Base-by-base conservation (phyloP, 306 rosid genomes). In the Begonia fuchsioides region DNA sequence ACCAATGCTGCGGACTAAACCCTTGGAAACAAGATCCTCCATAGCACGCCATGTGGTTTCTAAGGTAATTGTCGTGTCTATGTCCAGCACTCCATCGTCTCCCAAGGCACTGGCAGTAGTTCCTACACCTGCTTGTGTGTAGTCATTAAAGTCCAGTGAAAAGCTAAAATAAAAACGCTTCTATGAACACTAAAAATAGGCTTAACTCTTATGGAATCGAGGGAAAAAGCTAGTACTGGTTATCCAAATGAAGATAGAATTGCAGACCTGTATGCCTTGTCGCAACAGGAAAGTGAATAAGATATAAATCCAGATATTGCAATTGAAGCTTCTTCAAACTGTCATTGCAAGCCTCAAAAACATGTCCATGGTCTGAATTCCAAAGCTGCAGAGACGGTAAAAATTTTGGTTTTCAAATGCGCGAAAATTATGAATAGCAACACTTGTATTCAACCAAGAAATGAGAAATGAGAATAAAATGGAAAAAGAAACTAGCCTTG, bases 341-440 rank as follows among this genome's bases (percentile, higher is more conserved):
- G 67, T 90, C 84, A 59, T 90, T 76, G 45, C 95, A 84, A 9
- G 97, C 95, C 76, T 71, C 95, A 49, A 62, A 48, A 44, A 84
- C 97, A 14, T 81, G 90, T 43, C 95, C 95, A 52, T 90, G 97
- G 70, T 90, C 97, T 38, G 93, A 90, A 71, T 90, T 90, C 97
- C 97, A 84, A 52, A 90, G 93, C 95, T 84, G 80, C 72, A 76
- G 50, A 47, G 35, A 61, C 7, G 59, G 59, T 40, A 45, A 53
- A 16, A 47, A n/a, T 3, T 4, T 26, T 26, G 35, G 35, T 26
- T 26, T 8, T 26, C 13, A 43, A 40, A 39, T 38, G 20, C 9
- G 8, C 39, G 26, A 46, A 8, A 18, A 26, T 15, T 20, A 11
- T 41, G 15, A 43, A 52, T 40, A n/a, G 18, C 9, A 3, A 35